Conservation (phyloP, 164 flowering plant species). For the Pachysandra terminalis region DNA sequence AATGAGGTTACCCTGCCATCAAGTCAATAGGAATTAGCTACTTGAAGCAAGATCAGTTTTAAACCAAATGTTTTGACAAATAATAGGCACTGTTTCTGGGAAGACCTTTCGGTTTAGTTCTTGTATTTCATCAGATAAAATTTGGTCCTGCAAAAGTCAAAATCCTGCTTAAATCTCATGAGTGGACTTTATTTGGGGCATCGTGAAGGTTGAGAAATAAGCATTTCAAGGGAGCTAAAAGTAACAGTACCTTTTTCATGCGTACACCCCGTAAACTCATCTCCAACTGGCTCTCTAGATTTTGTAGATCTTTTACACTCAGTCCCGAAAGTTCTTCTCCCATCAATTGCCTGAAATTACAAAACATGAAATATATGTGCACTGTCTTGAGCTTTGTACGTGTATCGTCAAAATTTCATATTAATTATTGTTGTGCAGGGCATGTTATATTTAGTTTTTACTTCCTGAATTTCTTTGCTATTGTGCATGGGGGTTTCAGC, state of each 20-base stretch:
- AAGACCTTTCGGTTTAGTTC: constrained; percentile 75
- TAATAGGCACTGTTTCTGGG: constrained; percentile 2
- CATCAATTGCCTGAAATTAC: constrained; percentile 66
- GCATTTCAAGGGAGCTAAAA: neutral
- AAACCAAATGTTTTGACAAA: neutral
- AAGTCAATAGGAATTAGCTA: constrained; percentile 17
- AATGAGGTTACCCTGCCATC: constrained; percentile 62
- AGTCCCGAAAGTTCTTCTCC: constrained; percentile 85
- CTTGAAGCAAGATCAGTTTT: neutral
- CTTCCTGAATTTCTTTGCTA: neutral
- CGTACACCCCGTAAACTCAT: constrained; percentile 76
- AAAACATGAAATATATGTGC: neutral
- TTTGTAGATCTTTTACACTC: constrained; percentile 66
- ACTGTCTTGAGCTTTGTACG: too few relatives aligned
- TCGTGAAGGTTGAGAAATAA: neutral
- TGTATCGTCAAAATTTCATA: neutral
- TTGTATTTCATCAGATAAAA: constrained; percentile 67
- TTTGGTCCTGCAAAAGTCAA: constrained; percentile 58
- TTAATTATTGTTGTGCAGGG: neutral
- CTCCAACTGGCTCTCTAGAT: constrained; percentile 78
- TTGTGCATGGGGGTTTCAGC: neutral
- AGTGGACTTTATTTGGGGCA: neutral
- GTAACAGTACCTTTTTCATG: constrained; percentile 58
- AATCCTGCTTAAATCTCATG: constrained; percentile 9
- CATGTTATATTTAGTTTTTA: neutral